Conservation (phyloP, 2,329 filamentous ascomycete species). For the Diaporthe ampelina region DNA sequence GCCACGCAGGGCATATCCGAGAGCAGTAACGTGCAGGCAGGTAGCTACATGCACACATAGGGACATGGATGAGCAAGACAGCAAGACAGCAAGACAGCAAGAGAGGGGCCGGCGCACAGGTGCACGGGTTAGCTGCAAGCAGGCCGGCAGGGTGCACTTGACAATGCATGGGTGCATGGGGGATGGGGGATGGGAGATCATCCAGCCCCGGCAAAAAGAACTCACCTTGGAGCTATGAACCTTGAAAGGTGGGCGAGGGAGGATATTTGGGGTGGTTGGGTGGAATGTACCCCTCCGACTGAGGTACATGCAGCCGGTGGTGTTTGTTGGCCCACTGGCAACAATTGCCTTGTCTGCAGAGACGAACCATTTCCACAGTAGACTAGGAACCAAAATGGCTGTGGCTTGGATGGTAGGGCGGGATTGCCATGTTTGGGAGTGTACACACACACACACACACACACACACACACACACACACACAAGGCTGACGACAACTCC, state of each 20-base stretch:
- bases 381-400: neutral
- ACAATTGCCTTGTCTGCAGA: constrained; percentile 24
- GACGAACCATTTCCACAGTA: neutral
- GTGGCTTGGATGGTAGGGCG: constrained; percentile 17
- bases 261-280: constrained; percentile 29
- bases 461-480: too few relatives aligned
- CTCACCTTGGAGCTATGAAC: constrained; percentile 30
- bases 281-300: constrained; percentile 12
- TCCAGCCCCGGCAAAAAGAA: constrained; percentile 20
- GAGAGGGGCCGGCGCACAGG: neutral
- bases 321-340: neutral
- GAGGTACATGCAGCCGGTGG: constrained; percentile 17
- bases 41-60: constrained; percentile 3
- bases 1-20: constrained; percentile 29
- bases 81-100: too few relatives aligned
- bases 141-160: constrained; percentile 3
- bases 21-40: neutral
- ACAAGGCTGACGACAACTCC: too few relatives aligned
- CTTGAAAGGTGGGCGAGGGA: constrained; percentile 25
- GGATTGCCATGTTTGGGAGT: constrained; percentile 5
- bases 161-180: constrained; percentile 23
- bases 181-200: constrained; percentile 19
- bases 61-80: constrained; percentile 13
- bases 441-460: neutral
- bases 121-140: too few relatives aligned